A percentile compares a stretch with the other conserved stretches of the same genome.
These are phyloP conservation scores for Ophiostoma pallidulum DNA, from an alignment of 2,329 filamentous ascomycete species.

Conservation along the genomic window DNA sequence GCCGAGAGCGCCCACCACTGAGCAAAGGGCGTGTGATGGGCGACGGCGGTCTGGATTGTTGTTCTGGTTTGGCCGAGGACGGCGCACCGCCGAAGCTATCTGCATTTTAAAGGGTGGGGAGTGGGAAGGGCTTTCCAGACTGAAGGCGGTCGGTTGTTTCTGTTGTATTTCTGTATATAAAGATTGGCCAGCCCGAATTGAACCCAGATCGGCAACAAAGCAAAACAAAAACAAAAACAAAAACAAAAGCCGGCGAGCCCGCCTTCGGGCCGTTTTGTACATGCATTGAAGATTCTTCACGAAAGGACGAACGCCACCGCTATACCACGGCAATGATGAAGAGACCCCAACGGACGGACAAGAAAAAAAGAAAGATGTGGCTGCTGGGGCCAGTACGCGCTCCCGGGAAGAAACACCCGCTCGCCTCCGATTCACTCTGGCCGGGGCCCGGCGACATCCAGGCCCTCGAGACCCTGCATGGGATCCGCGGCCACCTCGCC, in stretches of 20 bases:
- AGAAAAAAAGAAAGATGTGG: background rate
- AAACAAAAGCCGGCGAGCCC: too few species aligned
- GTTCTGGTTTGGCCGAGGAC: background rate
- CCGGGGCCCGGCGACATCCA: slow-evolving; percentile 90
- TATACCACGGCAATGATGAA: background rate
- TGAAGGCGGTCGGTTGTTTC: background rate
- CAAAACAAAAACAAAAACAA: background rate
- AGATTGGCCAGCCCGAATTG: background rate
- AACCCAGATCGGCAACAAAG: background rate
- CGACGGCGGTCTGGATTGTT: background rate
- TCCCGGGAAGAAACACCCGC: too few species aligned
- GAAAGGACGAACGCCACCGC: too few species aligned
- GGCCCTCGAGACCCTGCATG: slow-evolving; percentile 88
- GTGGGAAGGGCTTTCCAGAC: background rate
- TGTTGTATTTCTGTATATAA: slow-evolving; percentile 2
- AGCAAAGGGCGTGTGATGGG: too few species aligned
- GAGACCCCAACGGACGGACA: background rate
- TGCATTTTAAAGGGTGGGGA: background rate
- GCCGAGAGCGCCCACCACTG: slow-evolving; percentile 27
- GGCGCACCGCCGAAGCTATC: background rate
- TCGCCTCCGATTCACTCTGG: slow-evolving; percentile 45
- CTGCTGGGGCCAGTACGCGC: too few species aligned
- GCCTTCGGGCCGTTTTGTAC: too few species aligned
- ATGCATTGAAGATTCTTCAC: too few species aligned
- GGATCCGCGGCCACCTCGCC: slow-evolving; percentile 61